A percentile compares a stretch with the other conserved stretches of the same genome.
Evolutionary conservation across 23 red algal genomes (phyloP).

Genomic region (Gracilaria domingensis): DNA sequence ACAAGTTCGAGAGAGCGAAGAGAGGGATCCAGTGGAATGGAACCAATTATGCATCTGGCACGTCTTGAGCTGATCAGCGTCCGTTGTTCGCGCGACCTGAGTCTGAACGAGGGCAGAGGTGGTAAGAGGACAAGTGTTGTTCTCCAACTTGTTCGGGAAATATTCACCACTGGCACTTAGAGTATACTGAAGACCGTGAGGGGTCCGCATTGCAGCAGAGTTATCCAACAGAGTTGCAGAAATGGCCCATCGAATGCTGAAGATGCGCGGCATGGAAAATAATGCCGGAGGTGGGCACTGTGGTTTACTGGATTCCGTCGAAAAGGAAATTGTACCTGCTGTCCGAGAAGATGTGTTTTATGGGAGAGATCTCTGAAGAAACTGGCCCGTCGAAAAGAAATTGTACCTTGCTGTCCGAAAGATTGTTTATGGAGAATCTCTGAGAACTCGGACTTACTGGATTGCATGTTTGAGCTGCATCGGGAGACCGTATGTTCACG

Average conservation of each 20-base stretch:
- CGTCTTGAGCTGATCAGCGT: neutral
- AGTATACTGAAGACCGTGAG: neutral
- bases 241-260: neutral
- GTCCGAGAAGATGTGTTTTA: conserved; percentile 1
- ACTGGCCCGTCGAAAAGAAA: too few relatives aligned
- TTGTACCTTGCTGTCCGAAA: too few relatives aligned
- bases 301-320: neutral
- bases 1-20: neutral
- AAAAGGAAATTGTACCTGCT: neutral
- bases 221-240: neutral
- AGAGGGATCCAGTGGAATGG: too few relatives aligned
- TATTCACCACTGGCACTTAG: neutral
- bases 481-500: neutral
- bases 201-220: neutral
- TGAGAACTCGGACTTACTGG: neutral
- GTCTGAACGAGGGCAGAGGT: too few relatives aligned
- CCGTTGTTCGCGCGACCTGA: too few relatives aligned
- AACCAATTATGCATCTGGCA: neutral
- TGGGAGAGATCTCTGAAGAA: neutral
- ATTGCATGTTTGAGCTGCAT: conserved; percentile 1
- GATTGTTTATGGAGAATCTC: too few relatives aligned
- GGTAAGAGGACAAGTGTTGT: too few relatives aligned
- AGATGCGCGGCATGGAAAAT: neutral
- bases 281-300: neutral
- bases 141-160: neutral